A percentile compares a stretch with the other conserved stretches of the same genome.
Conservation (phyloP, 352 stramenopile genomes). For the Phytophthora macrochlamydospora region DNA sequence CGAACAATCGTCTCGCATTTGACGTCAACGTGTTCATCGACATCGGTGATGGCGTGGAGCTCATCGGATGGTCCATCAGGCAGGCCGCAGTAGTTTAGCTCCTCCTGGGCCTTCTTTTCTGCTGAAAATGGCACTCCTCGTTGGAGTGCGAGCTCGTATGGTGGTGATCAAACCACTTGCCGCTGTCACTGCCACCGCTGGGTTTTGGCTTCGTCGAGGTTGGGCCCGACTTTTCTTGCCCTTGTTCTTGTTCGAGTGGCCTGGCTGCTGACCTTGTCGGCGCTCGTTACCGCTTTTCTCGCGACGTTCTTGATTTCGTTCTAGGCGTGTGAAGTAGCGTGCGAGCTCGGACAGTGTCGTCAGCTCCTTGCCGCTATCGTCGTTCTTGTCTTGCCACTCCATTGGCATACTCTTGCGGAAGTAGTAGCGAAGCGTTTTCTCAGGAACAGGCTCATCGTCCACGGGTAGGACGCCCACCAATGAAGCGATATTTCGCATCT, state of each 20-base stretch:
- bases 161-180: constrained; percentile 6
- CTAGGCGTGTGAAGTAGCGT: constrained; percentile 9
- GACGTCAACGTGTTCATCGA: neutral
- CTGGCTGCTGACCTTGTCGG: neutral
- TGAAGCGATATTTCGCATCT: too few relatives aligned
- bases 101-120: neutral
- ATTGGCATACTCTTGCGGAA: constrained; percentile 2
- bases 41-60: neutral
- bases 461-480: too few relatives aligned
- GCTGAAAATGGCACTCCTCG: constrained; percentile 8
- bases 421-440: constrained; percentile 2
- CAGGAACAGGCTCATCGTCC: too few relatives aligned
- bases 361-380: constrained; percentile 1
- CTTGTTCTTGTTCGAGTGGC: neutral
- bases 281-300: neutral
- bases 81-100: constrained; percentile 5
- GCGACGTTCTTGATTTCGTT: constrained; percentile 1
- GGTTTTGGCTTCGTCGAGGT: neutral
- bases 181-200: neutral
- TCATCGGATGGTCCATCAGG: neutral
- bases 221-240: neutral
- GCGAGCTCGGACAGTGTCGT: neutral
- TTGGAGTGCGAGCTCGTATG: constrained; percentile 7
- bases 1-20: neutral
- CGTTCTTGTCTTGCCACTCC: constrained; percentile 5